Conservation (phyloP, 345 rosid genomes). For the Hibiscus trionum region DNA sequence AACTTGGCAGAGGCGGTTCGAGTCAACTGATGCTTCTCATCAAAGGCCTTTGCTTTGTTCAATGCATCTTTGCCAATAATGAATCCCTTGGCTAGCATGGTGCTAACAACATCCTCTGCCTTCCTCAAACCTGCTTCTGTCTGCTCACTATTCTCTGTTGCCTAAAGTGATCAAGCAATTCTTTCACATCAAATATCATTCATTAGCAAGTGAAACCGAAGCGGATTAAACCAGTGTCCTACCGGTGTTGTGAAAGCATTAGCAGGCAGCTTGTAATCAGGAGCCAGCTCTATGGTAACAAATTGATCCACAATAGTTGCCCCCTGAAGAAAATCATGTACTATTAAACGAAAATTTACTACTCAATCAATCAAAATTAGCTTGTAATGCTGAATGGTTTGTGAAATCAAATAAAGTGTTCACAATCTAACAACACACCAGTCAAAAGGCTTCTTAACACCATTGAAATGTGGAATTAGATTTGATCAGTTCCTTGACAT, state of each 20-base stretch:
- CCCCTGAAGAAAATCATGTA: constrained; percentile 36
- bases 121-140: constrained; percentile 50
- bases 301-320: constrained; percentile 83
- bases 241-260: constrained; percentile 31
- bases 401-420: neutral
- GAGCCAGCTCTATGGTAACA: constrained; percentile 58
- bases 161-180: constrained; percentile 27
- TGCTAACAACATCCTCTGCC: constrained; percentile 88
- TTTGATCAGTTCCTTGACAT: neutral
- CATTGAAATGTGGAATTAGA: neutral
- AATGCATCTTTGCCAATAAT: constrained; percentile 80
- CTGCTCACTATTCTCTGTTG: constrained; percentile 24
- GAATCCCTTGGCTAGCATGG: constrained; percentile 87
- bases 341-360: neutral
- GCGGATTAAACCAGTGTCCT: constrained; percentile 19
- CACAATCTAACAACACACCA: neutral
- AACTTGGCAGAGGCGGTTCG: constrained; percentile 71
- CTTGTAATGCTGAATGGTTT: neutral
- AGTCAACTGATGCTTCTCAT: constrained; percentile 71
- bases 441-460: neutral
- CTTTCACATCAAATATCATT: neutral
- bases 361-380: neutral
- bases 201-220: neutral
- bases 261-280: constrained; percentile 54
- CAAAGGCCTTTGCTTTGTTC: constrained; percentile 70